Conservation (phyloP, 306 rosid species). For the Acmispon strigosus region DNA sequence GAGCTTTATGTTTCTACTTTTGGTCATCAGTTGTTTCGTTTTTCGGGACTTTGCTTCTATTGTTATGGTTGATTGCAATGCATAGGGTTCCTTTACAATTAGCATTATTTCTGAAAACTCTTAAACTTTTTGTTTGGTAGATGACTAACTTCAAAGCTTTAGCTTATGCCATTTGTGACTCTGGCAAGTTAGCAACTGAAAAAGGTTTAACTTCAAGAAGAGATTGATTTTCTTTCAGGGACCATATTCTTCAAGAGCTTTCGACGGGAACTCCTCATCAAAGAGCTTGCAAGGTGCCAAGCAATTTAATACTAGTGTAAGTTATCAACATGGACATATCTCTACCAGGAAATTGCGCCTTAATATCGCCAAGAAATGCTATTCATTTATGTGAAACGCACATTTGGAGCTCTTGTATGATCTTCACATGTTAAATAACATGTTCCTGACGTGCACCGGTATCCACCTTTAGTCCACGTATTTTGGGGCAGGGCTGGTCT, state of each 20-base stretch:
- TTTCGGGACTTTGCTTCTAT: neutral
- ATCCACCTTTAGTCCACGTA: too few species aligned
- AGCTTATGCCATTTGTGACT: neutral
- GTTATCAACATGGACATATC: conserved; percentile 17
- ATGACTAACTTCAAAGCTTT: neutral
- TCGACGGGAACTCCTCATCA: conserved; percentile 23
- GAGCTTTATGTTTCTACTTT: neutral
- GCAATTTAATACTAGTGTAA: conserved; percentile 29
- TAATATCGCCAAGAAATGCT: neutral
- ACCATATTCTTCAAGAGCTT: conserved; percentile 35
- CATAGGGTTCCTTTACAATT: neutral
- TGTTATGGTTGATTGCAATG: neutral
- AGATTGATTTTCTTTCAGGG: conserved; percentile 44
- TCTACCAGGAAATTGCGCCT: neutral
- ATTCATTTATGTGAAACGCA: neutral
- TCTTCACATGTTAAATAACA: neutral
- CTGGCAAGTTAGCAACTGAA: neutral
- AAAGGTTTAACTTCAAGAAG: neutral
- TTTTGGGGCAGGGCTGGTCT: neutral
- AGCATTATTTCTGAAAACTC: neutral
- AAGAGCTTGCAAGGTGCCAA: conserved; percentile 24
- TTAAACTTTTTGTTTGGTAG: neutral
- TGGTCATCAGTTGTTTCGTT: too few species aligned
- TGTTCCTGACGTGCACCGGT: neutral
- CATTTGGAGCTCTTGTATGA: neutral